These are phyloP conservation scores for Dactylellina haptotyla DNA, from an alignment of 2,329 filamentous ascomycete genomes.

Conservation along the genomic window DNA sequence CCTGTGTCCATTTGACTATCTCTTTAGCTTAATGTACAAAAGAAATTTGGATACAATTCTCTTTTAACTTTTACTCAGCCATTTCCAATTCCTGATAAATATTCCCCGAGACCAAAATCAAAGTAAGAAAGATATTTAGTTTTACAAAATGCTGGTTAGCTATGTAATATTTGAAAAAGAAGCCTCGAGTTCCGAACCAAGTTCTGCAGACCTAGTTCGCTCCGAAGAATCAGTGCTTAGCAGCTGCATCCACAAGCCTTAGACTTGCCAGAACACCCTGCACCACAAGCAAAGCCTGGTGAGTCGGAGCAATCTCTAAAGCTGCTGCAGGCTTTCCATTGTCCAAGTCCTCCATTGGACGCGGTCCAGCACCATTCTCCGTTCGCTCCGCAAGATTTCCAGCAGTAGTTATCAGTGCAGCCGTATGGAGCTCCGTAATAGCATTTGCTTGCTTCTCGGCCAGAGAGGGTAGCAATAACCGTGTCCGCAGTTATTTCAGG, in stretches of 20 bases:
- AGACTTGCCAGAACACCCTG: background rate
- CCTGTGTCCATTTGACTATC: no score
- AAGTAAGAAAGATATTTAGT: no score
- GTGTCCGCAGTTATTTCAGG: background rate
- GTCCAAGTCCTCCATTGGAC: constrained; percentile 9
- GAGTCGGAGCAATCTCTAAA: constrained; percentile 8
- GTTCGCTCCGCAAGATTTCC: constrained; percentile 31
- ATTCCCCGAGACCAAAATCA: no score
- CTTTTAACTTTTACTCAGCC: no score
- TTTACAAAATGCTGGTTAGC: no score
- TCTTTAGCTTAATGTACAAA: no score
- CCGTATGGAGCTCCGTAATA: constrained; percentile 15
- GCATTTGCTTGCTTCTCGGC: constrained; percentile 3
- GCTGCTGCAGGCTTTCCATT: constrained; percentile 14
- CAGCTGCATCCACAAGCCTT: constrained; percentile 34
- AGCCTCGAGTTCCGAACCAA: no score
- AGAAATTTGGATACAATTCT: no score
- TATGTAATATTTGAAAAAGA: no score
- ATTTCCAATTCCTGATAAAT: no score
- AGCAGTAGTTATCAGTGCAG: constrained; percentile 32
- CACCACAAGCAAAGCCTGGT: constrained; percentile 12
- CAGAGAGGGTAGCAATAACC: constrained; percentile 2
- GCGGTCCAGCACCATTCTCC: constrained; percentile 48
- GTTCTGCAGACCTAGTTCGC: background rate
- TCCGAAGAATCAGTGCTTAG: background rate